Evolutionary conservation across 805 yeast genomes (phyloP), one percentile per base, ranked within the genome.

Genomic region (Starmerella vaccinii): DNA sequence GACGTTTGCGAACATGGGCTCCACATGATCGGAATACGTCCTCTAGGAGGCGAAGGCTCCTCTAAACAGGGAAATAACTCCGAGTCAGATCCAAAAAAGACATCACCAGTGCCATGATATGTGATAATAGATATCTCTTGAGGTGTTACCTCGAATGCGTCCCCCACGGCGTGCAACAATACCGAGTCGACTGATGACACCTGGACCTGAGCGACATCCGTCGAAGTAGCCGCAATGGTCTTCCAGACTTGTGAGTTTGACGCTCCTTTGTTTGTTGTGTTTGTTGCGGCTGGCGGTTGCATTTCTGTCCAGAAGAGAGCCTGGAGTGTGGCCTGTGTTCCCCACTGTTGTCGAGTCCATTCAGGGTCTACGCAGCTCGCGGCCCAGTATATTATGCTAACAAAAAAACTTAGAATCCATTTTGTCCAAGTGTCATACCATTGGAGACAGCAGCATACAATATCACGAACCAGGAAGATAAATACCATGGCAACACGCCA

Each of bases 301-400:
- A 23, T 10, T 16, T 23, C 41, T 2, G 43, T 39, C 42, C 46
- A 50, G 23, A 50, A 45, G 13, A 16, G 35, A 22, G 46, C 29
- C 27, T 50, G 53, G 12, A 50, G 24, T 4, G 30, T 8, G 1
- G 46, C 34, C 34, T 50, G 49, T 6, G 46, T 8, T 24, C 54
- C 54, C 54, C 54, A 50, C 30, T n/a, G 9, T n/a, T 41, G 37
- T 15, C 37, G 32, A 1, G 27, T 19, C 43, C 43, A 47, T 1
- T 19, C 15, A 7, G 48, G 42, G 46, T 50, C 54, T 7, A 41
- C 13, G 12, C 24, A 15, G 12, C 32, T n/a, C 3, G 47, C 37
- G 23, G 21, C 23, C 43, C 58, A 50, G 43, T 47, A 53, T n/a
- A 40, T 22, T 21, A 50, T 13, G 30, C 33, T 37, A 41, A 52